These are phyloP conservation scores for Ilex asprella DNA, from an alignment of 257 asterid species.

Conservation along the genomic window DNA sequence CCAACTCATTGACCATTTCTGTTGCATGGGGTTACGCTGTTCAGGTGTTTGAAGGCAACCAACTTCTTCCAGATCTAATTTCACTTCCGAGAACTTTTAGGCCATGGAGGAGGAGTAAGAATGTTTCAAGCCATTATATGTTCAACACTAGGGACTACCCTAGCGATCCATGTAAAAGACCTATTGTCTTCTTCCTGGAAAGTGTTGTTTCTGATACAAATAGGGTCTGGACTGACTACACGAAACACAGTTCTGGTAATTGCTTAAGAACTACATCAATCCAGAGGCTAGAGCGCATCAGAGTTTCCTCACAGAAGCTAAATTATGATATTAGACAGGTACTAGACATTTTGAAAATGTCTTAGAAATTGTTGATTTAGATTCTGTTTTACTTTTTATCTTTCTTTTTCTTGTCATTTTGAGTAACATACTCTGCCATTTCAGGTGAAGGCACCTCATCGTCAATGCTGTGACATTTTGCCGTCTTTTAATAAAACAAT, in stretches of 20 bases:
- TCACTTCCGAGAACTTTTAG: conserved; percentile 51
- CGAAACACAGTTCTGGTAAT: conserved; percentile 17
- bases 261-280: conserved; percentile 34
- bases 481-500: conserved; percentile 32
- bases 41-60: conserved; percentile 59
- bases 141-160: conserved; percentile 52
- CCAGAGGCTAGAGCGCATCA: conserved; percentile 35
- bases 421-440: conserved; percentile 8
- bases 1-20: conserved; percentile 53
- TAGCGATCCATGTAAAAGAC: conserved; percentile 53
- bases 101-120: conserved; percentile 71
- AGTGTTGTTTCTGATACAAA: conserved; percentile 25
- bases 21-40: conserved; percentile 80
- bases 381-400: neutral
- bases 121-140: conserved; percentile 48
- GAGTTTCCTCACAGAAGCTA: conserved; percentile 31
- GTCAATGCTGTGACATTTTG: conserved; percentile 65
- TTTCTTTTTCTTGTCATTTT: conserved; percentile 2
- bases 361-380: neutral
- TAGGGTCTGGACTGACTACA: conserved; percentile 43
- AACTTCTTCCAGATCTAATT: conserved; percentile 59
- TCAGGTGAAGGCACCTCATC: conserved; percentile 56
- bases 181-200: conserved; percentile 47
- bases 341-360: neutral
- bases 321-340: conserved; percentile 48